Base-by-base conservation (phyloP, 768 basidiomycete species). In the Russula vinacea region DNA sequence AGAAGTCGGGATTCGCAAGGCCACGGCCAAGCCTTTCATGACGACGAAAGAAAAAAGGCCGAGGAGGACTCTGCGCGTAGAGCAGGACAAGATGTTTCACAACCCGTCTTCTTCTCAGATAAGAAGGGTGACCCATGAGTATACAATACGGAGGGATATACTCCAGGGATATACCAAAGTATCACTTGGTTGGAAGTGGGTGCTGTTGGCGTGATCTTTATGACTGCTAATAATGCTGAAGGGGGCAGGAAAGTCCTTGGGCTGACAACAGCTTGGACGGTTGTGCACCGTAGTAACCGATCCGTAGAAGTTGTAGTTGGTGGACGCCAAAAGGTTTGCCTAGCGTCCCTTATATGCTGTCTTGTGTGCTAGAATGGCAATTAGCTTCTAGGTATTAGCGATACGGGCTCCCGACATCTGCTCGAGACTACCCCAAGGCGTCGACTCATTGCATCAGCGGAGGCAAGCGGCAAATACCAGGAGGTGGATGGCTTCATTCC, bases 401-500 rank as follows among this genome's bases (percentile, higher is more conserved):
- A 90, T 73, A 74, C 84, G 7, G 77, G 73, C 35, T 75, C 86
- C 26, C 80, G 81, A 49, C 77, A 80, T 42, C 74, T 89, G 24
- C 78, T 92, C 7, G 75, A 80, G 4, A 76, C 79, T 26, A 76
- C 82, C 53, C 83, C 85, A 5, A 79, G 78, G 5, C 80, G 81
- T 58, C 79, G 79, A 59, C 71, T 88, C n/a, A 60, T 78, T 22
- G 69, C 73, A 29, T 71, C 79, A 44, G 35, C 69, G 10, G 64
- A 74, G 50, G 71, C 76, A 61, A 70, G 69, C 55, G 74, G 77
- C 68, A 84, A 79, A 69, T 83, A 86, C 70, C 76, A 82, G 62
- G 89, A 90, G 73, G 71, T 79, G n/a, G 82, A 89, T 65, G 88
- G 88, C 10, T 85, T 88, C 70, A 75, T 91, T 33, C 82, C 78